phyloP scores from a whole-genome alignment of 192 early-diverging fungal species.

The Cladochytrium replicatum region DNA sequence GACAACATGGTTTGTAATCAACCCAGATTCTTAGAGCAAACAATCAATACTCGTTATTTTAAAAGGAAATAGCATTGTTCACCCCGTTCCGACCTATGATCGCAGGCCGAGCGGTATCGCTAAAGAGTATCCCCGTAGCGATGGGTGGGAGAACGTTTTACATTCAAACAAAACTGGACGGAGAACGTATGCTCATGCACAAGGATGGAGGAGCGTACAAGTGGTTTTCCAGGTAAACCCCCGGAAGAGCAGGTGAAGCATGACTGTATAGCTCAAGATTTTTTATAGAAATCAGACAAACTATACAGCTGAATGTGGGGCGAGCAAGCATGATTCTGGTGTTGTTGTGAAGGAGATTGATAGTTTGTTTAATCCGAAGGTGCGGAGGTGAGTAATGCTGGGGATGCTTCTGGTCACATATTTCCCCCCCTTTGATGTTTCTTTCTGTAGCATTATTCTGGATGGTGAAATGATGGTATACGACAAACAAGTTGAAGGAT shows the following conservation, averaged over 20 bases:
- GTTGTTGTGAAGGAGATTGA: slow-evolving; percentile 44
- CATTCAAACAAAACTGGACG: slow-evolving; percentile 77
- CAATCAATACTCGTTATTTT: no score
- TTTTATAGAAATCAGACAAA: slow-evolving; percentile 58
- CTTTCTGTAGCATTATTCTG: slow-evolving; percentile 47
- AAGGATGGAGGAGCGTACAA: slow-evolving; percentile 49
- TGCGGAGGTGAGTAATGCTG: slow-evolving; percentile 22
- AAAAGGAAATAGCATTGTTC: slow-evolving; percentile 40
- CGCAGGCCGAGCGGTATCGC: slow-evolving; percentile 35
- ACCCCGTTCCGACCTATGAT: slow-evolving; percentile 64
- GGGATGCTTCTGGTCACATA: background rate
- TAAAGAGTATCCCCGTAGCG: slow-evolving; percentile 32
- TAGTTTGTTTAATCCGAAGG: slow-evolving; percentile 33
- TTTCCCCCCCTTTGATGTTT: background rate
- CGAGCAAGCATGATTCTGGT: slow-evolving; percentile 39
- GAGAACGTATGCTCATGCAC: slow-evolving; percentile 67
- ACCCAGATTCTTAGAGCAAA: no score
- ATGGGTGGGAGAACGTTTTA: slow-evolving; percentile 49
- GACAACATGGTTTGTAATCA: no score
- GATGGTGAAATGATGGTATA: slow-evolving; percentile 77
- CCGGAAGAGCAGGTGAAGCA: no score
- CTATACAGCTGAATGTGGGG: slow-evolving; percentile 62
- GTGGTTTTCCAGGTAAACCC: slow-evolving; percentile 33
- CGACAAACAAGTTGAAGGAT: slow-evolving; percentile 47
- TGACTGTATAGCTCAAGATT: no score